These are phyloP conservation scores for Cytospora piceae DNA, from an alignment of 2,329 filamentous ascomycete species.

Conservation along the genomic window DNA sequence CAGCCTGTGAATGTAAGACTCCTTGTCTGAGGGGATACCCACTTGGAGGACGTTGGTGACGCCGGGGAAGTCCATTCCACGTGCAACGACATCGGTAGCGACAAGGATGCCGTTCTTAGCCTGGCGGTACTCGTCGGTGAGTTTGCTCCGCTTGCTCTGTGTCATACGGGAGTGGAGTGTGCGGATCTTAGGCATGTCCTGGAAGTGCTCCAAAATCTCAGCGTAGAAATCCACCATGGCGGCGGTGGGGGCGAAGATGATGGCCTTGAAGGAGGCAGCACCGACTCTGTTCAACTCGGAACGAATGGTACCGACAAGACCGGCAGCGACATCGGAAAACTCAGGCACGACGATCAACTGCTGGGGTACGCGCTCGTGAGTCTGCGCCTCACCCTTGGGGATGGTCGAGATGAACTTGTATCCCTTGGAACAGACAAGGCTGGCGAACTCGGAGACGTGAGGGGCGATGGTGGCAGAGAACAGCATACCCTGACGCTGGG, in stretches of 20 bases:
- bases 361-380: conserved; percentile 77
- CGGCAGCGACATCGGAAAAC: conserved; percentile 68
- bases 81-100: conserved; percentile 72
- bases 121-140: conserved; percentile 66
- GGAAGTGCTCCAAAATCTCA: conserved; percentile 45
- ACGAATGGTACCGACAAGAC: conserved; percentile 60
- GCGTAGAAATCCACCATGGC: conserved; percentile 56
- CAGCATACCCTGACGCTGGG: conserved; percentile 72
- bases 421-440: conserved; percentile 65
- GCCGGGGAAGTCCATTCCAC: conserved; percentile 74
- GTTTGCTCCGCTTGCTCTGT: conserved; percentile 54
- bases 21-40: conserved; percentile 60
- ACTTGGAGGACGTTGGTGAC: conserved; percentile 70
- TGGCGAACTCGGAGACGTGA: conserved; percentile 77
- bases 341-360: conserved; percentile 69
- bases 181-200: conserved; percentile 48
- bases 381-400: conserved; percentile 72
- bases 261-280: conserved; percentile 73
- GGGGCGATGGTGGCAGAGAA: conserved; percentile 84
- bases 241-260: conserved; percentile 74
- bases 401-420: conserved; percentile 87
- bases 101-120: conserved; percentile 59
- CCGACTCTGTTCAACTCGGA: conserved; percentile 44
- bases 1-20: conserved; percentile 70
- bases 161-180: conserved; percentile 56